A percentile compares a stretch with the other conserved stretches of the same genome.
Conservation (phyloP, 2,329 filamentous ascomycete genomes). For the Arthrocladium fulminans region DNA sequence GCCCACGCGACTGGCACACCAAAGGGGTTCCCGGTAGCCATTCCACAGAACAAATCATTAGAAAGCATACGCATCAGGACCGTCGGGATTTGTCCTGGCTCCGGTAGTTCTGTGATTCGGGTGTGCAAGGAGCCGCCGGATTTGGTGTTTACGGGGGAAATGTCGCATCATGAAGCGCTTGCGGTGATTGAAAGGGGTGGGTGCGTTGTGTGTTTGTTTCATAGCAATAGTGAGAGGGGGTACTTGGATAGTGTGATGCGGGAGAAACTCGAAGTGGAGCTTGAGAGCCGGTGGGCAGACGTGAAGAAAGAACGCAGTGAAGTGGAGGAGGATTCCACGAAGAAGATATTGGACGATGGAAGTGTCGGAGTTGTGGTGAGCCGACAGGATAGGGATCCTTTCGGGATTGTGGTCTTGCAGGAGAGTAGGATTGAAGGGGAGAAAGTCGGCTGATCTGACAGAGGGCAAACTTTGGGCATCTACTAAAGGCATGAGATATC, state of each 20-base stretch:
- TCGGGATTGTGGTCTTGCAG: conserved; percentile 55
- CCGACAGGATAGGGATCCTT: conserved; percentile 76
- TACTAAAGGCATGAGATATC: too few relatives aligned
- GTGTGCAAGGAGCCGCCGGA: conserved; percentile 54
- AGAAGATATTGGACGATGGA: conserved; percentile 44
- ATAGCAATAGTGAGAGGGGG: conserved; percentile 83
- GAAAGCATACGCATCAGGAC: conserved; percentile 52
- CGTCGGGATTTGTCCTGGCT: conserved; percentile 83
- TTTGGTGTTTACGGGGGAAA: conserved; percentile 80
- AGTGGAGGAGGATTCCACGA: conserved; percentile 30
- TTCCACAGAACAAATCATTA: conserved; percentile 48
- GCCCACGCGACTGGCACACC: conserved; percentile 57
- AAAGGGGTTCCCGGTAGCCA: conserved; percentile 54
- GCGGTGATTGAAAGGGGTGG: conserved; percentile 75
- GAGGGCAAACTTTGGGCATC: too few relatives aligned
- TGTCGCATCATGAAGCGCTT: conserved; percentile 87
- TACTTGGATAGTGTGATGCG: conserved; percentile 67
- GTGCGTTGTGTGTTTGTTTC: conserved; percentile 76
- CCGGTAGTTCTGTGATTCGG: conserved; percentile 59
- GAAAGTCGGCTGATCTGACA: conserved; percentile 13
- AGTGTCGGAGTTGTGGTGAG: conserved; percentile 63
- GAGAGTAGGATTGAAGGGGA: conserved; percentile 18
- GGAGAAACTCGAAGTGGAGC: conserved; percentile 50
- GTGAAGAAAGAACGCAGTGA: conserved; percentile 34
- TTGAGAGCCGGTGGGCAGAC: conserved; percentile 49